These are phyloP conservation scores for Aspergillus conjunctus DNA, from an alignment of 495 filamentous ascomycete genomes.

Conservation along the genomic window DNA sequence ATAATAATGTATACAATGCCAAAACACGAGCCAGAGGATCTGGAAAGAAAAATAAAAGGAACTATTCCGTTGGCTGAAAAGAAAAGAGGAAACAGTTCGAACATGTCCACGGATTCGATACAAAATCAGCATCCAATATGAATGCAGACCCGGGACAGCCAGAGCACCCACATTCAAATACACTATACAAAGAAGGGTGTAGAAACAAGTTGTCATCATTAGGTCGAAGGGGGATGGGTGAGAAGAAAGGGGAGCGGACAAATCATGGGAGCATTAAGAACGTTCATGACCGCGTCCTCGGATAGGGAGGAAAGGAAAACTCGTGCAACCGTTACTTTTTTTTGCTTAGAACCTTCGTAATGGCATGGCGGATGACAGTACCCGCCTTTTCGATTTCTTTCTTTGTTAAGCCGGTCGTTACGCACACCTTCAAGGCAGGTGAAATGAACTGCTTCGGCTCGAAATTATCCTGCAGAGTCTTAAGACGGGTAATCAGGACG, in stretches of 20 bases:
- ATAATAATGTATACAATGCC: conserved; percentile 24
- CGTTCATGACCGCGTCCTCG: conserved; percentile 18
- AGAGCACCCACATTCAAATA: conserved; percentile 10
- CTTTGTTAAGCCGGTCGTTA: conserved; percentile 82
- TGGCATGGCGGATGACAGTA: conserved; percentile 82
- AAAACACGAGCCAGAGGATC: background rate
- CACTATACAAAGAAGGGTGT: conserved; percentile 22
- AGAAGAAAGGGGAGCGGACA: conserved; percentile 7
- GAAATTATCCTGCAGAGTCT: conserved; percentile 66
- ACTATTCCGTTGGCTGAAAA: conserved; percentile 4
- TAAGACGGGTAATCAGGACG: conserved; percentile 83
- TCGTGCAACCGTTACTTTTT: conserved; percentile 38
- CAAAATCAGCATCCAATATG: background rate
- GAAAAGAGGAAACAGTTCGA: background rate
- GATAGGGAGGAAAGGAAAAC: conserved; percentile 6
- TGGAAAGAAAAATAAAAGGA: background rate
- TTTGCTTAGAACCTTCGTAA: conserved; percentile 79
- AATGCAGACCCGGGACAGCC: background rate
- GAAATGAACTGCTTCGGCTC: conserved; percentile 66
- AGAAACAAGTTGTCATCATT: background rate
- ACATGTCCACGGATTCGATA: conserved; percentile 7
- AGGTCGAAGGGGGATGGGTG: conserved; percentile 12
- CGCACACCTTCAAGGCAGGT: conserved; percentile 86
- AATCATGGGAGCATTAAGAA: conserved; percentile 23
- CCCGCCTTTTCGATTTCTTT: conserved; percentile 96